Evolutionary conservation across 805 yeast species (phyloP), one percentile per base, ranked within the genome.

Genomic region (Scheffersomyces stipitis): DNA sequence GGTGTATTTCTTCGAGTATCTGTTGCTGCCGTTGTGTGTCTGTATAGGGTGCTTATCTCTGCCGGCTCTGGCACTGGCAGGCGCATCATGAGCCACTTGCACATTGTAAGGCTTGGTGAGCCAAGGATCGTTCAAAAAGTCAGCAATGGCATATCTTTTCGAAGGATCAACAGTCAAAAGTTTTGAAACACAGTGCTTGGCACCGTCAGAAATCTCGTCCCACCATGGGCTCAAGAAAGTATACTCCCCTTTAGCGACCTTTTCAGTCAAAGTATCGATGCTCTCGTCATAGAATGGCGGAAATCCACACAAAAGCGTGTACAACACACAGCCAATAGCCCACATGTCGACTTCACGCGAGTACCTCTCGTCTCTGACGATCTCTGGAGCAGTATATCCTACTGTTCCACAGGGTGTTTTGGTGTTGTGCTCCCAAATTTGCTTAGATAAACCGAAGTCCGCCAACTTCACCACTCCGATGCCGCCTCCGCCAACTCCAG

Each of bases 351-450:
- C 99, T 45, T 89, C 84, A 66, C 86, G 88, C 1, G 96, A 86
- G 57, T 93, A 93, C 31, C 81, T 75, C 66, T 90, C 95, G 60
- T 93, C 98, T 46, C 84, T 81, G 28, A 93, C 98, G 49, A 93
- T 91, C 62, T 93, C 99, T 0, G 99, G 99, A 0, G 99, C 99
- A 2, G 98, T 91, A 56, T 93, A 93, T 3, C 98, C 98, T 13
- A 93, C 96, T 1, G 99, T 93, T 34, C 99, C 99, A 65, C 99
- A 93, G 0, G 99, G 99, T 0, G 99, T 93, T 73, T 88, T 87
- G 15, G 97, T 86, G 51, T 86, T 86, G 33, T 82, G 76, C 52
- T 84, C 86, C 81, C 89, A 84, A 22, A 91, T 80, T 55, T 89
- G 86, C 62, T 93, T 93, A 3, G 96, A 87, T 14, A 93, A 68